Percentiles rank a stretch among this genome's conserved stretches.
Conservation (phyloP, 805 yeast genomes). For the Tetrapisispora pingtungensis region DNA sequence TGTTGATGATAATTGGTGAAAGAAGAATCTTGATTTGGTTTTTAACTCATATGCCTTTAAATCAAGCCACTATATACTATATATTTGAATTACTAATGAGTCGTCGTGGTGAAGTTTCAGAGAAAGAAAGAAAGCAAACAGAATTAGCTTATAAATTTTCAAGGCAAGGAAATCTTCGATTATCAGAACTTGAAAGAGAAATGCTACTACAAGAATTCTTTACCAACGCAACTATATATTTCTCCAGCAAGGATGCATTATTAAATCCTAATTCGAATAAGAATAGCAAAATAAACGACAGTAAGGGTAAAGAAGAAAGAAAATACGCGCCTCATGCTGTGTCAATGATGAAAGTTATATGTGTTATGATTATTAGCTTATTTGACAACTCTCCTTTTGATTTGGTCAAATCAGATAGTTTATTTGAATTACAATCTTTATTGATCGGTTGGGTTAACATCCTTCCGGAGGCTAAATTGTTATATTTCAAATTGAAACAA, state of each 20-base stretch:
- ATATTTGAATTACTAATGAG: conserved; percentile 51
- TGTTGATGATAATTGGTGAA: conserved; percentile 58
- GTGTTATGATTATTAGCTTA: conserved; percentile 52
- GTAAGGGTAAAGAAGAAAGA: conserved; percentile 11
- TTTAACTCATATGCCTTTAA: conserved; percentile 50
- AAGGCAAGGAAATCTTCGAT: conserved; percentile 43
- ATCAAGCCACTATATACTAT: conserved; percentile 48
- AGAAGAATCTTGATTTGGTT: conserved; percentile 59
- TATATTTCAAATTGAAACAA: conserved; percentile 37
- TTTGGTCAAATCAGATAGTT: conserved; percentile 41
- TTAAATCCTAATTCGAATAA: conserved; percentile 7
- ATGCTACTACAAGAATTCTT: conserved; percentile 66
- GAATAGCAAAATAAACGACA: conserved; percentile 8
- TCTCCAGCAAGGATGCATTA: conserved; percentile 26
- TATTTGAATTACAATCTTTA: conserved; percentile 49
- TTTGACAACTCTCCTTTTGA: conserved; percentile 37
- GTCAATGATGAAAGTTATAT: conserved; percentile 45
- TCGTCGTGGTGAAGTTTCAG: conserved; percentile 37
- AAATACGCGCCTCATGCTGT: conserved; percentile 28
- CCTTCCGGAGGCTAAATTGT: conserved; percentile 50
- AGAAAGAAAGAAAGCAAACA: conserved; percentile 8
- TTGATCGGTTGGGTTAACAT: conserved; percentile 57
- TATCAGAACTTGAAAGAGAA: conserved; percentile 51
- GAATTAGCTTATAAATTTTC: conserved; percentile 29
- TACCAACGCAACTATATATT: conserved; percentile 40